Evolutionary conservation across 2,329 filamentous ascomycete species (phyloP).

Genomic region (Tolypocladium ophioglossoides): DNA sequence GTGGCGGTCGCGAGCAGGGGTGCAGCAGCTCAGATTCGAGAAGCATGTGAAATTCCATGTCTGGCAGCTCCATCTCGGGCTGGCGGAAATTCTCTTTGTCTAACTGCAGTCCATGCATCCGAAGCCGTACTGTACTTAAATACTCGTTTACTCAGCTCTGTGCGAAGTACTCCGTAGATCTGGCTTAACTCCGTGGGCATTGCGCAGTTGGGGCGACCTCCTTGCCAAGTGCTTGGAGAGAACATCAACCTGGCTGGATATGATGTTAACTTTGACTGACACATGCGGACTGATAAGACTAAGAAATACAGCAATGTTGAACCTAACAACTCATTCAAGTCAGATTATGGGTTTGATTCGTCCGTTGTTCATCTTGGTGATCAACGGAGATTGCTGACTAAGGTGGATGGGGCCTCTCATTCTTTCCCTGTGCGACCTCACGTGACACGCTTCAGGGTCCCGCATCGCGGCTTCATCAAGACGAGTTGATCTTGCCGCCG

Average conservation of each 20-base stretch:
- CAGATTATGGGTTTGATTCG: too few species aligned
- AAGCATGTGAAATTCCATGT: constrained; percentile 1
- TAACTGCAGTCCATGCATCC: neutral
- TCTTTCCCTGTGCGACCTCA: neutral
- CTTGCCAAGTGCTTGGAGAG: neutral
- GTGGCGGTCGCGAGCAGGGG: neutral
- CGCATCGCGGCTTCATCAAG: neutral
- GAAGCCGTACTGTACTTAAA: too few species aligned
- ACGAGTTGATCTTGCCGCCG: neutral
- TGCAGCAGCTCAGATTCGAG: neutral
- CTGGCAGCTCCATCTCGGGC: neutral
- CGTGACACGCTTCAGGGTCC: neutral
- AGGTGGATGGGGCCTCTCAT: too few species aligned
- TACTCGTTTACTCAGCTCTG: too few species aligned
- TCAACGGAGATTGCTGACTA: neutral
- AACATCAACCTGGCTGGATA: neutral
- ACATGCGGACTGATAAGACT: neutral
- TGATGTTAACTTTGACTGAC: neutral
- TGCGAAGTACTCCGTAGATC: too few species aligned
- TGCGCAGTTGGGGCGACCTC: neutral
- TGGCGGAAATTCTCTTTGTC: neutral
- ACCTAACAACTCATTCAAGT: neutral
- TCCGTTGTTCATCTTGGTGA: neutral
- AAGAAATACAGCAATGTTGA: too few species aligned
- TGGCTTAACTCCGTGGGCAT: too few species aligned